Evolutionary conservation across 208 protist genomes (phyloP).

Genomic region (Leptomonas pyrrhocoris): DNA sequence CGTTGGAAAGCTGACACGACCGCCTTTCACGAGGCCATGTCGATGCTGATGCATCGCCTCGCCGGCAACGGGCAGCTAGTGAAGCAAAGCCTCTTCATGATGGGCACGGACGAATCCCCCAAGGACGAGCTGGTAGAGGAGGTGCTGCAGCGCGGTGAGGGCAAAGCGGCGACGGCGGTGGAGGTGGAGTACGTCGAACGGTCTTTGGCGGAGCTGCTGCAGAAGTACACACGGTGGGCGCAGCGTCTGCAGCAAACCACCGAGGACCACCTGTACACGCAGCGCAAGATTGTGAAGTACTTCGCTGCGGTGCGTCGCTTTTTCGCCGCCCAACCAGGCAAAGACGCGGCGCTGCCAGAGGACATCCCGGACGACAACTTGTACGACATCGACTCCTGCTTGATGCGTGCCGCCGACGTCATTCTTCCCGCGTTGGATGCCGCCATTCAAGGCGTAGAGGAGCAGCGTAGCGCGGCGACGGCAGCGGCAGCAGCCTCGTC

Average conservation of each 20-base stretch:
- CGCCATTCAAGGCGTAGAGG: conserved; percentile 36
- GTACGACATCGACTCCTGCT: conserved; percentile 79
- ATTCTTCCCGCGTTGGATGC: conserved; percentile 79
- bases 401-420: conserved; percentile 73
- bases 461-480: not conserved
- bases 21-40: conserved; percentile 65
- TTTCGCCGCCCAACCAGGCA: conserved; percentile 39
- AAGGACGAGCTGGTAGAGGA: conserved; percentile 75
- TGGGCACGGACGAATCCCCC: conserved; percentile 76
- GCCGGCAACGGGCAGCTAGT: conserved; percentile 60
- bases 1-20: conserved; percentile 52
- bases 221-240: conserved; percentile 86
- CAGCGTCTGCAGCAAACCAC: conserved; percentile 73
- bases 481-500: not conserved
- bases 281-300: conserved; percentile 85
- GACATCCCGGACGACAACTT: conserved; percentile 63
- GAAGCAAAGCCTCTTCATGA: conserved; percentile 69
- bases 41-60: conserved; percentile 57
- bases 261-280: conserved; percentile 83
- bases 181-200: conserved; percentile 54
- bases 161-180: not conserved
- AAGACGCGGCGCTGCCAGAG: not conserved
- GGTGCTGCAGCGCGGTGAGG: conserved; percentile 38
- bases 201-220: conserved; percentile 70
- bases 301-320: conserved; percentile 75